phyloP scores from a whole-genome alignment of 2,329 filamentous ascomycete species.

The Pseudogymnoascus pannorum region DNA sequence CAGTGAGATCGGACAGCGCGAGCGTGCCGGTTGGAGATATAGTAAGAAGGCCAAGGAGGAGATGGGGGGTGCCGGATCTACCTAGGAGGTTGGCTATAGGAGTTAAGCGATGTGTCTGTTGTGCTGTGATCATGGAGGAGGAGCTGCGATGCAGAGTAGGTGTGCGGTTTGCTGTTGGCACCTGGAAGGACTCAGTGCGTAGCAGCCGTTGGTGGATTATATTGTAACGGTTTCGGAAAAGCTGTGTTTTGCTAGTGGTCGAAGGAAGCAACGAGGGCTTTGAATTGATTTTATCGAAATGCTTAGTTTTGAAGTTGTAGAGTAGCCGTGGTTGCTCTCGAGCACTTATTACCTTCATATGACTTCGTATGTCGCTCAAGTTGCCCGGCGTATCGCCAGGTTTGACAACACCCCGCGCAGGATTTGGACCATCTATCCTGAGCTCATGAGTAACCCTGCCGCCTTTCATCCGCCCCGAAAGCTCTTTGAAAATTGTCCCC shows the following conservation, averaged over 20 bases:
- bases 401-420: slow-evolving; percentile 46
- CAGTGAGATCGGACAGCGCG: slow-evolving; percentile 78
- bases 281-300: slow-evolving; percentile 72
- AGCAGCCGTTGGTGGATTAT: slow-evolving; percentile 87
- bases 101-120: slow-evolving; percentile 78
- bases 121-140: slow-evolving; percentile 43
- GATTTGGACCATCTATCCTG: slow-evolving; percentile 6
- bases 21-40: slow-evolving; percentile 75
- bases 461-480: slow-evolving; percentile 87
- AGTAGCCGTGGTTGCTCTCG: slow-evolving; percentile 76
- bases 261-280: slow-evolving; percentile 67
- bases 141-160: slow-evolving; percentile 50
- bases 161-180: slow-evolving; percentile 54
- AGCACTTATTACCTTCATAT: slow-evolving; percentile 76
- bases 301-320: slow-evolving; percentile 76
- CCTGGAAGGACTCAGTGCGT: slow-evolving; percentile 88
- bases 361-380: slow-evolving; percentile 64
- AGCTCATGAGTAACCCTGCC: slow-evolving; percentile 60
- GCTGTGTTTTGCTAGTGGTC: slow-evolving; percentile 70
- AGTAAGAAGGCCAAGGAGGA: slow-evolving; percentile 77
- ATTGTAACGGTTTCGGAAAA: slow-evolving; percentile 87
- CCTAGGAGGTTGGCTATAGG: slow-evolving; percentile 71
- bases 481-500: slow-evolving; percentile 70
- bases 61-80: slow-evolving; percentile 74
- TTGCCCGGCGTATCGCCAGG: slow-evolving; percentile 48